Base-by-base conservation (phyloP, 2,329 filamentous ascomycete genomes). In the Venturia effusa region DNA sequence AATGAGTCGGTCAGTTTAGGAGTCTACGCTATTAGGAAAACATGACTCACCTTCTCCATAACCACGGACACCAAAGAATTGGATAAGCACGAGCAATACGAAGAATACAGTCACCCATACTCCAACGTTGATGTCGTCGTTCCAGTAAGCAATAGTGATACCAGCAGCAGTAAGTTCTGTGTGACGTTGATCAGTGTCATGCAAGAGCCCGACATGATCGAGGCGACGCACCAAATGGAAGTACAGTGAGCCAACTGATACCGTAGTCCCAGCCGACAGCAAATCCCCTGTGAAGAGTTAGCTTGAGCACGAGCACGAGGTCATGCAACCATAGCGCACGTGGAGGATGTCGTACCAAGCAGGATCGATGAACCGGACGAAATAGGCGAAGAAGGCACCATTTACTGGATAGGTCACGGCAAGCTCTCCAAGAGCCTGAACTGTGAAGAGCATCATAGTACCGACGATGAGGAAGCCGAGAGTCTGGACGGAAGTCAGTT, bases 331-430 rank as follows among this genome's bases (percentile, higher is more conserved):
- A 27, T 32, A 54, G 34, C 27, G 34, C 34, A n/a, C 41, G 41
- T 39, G 43, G 30, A 6, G 19, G 24, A 61, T 43, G 30, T 37
- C 62, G 55, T 48, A 64, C 74, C 73, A 81, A 68, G 69, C 81
- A 45, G 77, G 77, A 70, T 79, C 76, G 66, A 79, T 76, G 68
- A 79, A 80, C 68, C 77, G 77, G 66, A 67, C 63, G 11, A 74
- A 73, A 68, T 75, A 77, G 48, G 71, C 72, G 67, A 73, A 76
- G 67, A 76, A 77, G 41, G 74, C 74, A 54, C 75, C 75, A 63
- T 74, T 74, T 51, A 77, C 72, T 1, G 75, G 75, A 64, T 75
- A 77, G 67, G 77, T 67, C 62, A 75, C 72, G 30, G 75, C 73
- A 63, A 77, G 68, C 64, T 77, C 75, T 45, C 73, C 75, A 24